These are phyloP conservation scores for Magnolia sinica DNA, from an alignment of 164 flowering plant genomes.

Conservation along the genomic window DNA sequence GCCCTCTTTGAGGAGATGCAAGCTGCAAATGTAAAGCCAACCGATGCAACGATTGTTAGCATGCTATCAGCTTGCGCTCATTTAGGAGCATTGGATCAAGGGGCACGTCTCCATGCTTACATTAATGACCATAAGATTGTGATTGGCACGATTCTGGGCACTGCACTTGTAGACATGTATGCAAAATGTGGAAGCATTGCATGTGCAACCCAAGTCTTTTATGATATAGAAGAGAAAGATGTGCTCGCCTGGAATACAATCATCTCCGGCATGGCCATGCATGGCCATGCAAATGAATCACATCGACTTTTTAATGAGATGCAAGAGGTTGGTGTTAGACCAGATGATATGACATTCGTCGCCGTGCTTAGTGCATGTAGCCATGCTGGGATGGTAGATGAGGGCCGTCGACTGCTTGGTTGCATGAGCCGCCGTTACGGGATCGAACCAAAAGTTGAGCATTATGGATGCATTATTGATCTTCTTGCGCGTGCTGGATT, in stretches of 20 bases:
- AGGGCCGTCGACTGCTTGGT: conserved; percentile 7
- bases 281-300: conserved; percentile 26
- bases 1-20: conserved; percentile 29
- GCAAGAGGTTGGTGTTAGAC: conserved; percentile 19
- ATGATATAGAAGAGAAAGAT: conserved; percentile 23
- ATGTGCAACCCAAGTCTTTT: conserved; percentile 20
- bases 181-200: conserved; percentile 34
- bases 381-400: conserved; percentile 19
- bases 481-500: conserved; percentile 10
- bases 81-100: conserved; percentile 34
- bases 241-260: conserved; percentile 36
- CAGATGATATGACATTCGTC: conserved; percentile 17
- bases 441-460: conserved; percentile 12
- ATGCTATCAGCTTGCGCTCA: conserved; percentile 34
- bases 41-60: conserved; percentile 37
- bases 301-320: conserved; percentile 22
- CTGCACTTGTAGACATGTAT: conserved; percentile 36
- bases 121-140: conserved; percentile 16
- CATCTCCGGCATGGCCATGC: conserved; percentile 32
- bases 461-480: conserved; percentile 14
- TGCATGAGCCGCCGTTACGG: conserved; percentile 7
- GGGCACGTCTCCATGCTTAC: conserved; percentile 15
- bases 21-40: conserved; percentile 25
- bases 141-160: conserved; percentile 24
- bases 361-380: conserved; percentile 18